Base-by-base conservation (phyloP, 805 yeast genomes). In the Nakazawaea ernobii region DNA sequence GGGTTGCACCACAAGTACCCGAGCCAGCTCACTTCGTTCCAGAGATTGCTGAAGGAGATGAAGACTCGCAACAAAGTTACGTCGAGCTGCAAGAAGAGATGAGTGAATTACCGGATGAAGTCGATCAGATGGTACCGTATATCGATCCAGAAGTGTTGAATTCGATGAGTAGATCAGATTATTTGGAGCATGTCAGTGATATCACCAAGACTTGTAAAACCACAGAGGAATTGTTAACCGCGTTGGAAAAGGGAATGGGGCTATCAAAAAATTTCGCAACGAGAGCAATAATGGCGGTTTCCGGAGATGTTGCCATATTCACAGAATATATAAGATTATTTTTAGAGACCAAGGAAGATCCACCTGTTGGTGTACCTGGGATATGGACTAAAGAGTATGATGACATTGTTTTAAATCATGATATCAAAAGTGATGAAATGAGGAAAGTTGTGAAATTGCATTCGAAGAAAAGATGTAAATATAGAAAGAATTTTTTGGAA, bases 351-450 rank as follows among this genome's bases (percentile, higher is more conserved):
- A 47, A 47, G 5, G 41, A 42, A 29, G 14, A 11, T 11, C 39
- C 45, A 8, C 50, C 50, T 6, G 20, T 8, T 6, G 47, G 47
- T 5, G 38, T 48, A 2, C 37, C 44, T 15, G 50, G 50, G 4
- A 42, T 48, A 8, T 48, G 35, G 20, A 43, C 47, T 13, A n/a
- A n/a, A 10, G 47, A 48, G 20, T 9, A 48, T 24, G 50, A 48
- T 35, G 44, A 43, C 8, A 20, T 43, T 4, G 7, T 48, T 20
- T 11, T 11, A 5, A 29, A 30, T 6, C n/a, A 17, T 15, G 28
- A 27, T 2, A 42, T 32, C 15, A 39, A 39, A 24, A 20, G 24
- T 20, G 32, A 33, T 13, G 33, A n/a, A 14, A 20, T 39, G 10
- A 6, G 4, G 9, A 14, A 39, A 13, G 9, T 48, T 32, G 24